Evolutionary conservation across 257 asterid species (phyloP).

Genomic region (Lantana camara): DNA sequence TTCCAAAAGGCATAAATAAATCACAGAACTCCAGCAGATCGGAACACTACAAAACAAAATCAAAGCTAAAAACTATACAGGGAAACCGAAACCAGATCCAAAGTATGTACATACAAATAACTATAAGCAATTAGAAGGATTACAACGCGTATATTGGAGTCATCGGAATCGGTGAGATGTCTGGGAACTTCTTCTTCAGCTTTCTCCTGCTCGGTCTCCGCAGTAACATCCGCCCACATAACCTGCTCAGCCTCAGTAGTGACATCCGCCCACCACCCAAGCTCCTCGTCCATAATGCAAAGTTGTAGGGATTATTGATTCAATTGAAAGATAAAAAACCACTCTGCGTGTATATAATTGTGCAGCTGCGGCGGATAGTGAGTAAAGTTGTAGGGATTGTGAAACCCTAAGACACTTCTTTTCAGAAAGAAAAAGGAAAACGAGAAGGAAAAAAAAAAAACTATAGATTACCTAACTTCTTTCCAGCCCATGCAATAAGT

Average conservation of each 20-base stretch:
- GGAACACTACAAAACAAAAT: neutral
- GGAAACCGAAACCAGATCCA: slow-evolving; percentile 21
- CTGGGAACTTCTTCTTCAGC: slow-evolving; percentile 22
- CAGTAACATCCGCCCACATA: too few species aligned
- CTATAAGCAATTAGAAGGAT: neutral
- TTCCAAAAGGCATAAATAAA: too few species aligned
- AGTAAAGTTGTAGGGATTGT: slow-evolving; percentile 8
- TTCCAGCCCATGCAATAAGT: too few species aligned
- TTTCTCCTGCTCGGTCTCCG: slow-evolving; percentile 17
- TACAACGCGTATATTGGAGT: slow-evolving; percentile 58
- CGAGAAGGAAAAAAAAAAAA: too few species aligned
- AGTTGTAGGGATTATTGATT: neutral
- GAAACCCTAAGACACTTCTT: neutral
- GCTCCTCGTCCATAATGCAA: slow-evolving; percentile 23
- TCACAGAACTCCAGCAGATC: neutral
- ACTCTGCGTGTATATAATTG: neutral
- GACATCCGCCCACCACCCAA: slow-evolving; percentile 64
- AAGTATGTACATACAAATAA: slow-evolving; percentile 7
- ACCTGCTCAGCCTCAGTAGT: slow-evolving; percentile 42
- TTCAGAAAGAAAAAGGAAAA: neutral
- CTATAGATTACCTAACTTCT: too few species aligned
- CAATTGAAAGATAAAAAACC: neutral
- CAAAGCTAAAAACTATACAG: slow-evolving; percentile 1
- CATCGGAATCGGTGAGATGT: slow-evolving; percentile 58
- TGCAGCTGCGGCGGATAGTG: neutral